A percentile compares a stretch with the other conserved stretches of the same genome.
Conservation (phyloP, 805 yeast species). For the Starmera caribaea region DNA sequence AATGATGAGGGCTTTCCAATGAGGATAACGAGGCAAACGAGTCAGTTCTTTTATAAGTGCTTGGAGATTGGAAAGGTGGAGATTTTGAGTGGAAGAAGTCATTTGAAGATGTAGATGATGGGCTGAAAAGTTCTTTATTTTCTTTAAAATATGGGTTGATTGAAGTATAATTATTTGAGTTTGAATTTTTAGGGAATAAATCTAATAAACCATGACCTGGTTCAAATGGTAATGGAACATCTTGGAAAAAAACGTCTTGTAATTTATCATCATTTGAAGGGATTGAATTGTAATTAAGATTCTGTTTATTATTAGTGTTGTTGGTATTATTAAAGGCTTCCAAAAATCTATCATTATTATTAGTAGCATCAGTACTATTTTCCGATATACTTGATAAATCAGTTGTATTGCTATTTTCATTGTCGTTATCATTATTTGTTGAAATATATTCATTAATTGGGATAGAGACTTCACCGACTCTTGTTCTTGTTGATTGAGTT, state of each 20-base stretch:
- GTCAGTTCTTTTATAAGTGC: not conserved
- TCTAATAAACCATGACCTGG: constrained; percentile 31
- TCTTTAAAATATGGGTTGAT: constrained; percentile 1
- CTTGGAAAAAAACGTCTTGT: constrained; percentile 19
- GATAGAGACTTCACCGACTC: constrained; percentile 28
- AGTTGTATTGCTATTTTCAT: constrained; percentile 7
- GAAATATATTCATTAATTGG: constrained; percentile 30
- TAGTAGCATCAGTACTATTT: no score
- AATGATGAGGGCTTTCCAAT: constrained; percentile 7
- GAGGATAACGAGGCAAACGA: not conserved
- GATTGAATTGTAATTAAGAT: not conserved
- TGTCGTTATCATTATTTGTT: constrained; percentile 21
- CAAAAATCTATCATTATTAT: no score
- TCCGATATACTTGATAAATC: constrained; percentile 1
- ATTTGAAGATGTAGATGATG: not conserved
- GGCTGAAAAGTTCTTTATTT: not conserved
- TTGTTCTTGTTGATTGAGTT: constrained; percentile 13
- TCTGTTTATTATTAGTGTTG: not conserved
- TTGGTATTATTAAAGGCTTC: not conserved
- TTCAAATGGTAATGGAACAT: constrained; percentile 24
- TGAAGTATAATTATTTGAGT: constrained; percentile 7
- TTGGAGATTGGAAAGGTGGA: not conserved
- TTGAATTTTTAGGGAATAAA: constrained; percentile 22
- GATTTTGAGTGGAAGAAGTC: not conserved
- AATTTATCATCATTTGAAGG: constrained; percentile 5